These are phyloP conservation scores for Boletellus dicymbophilus DNA, from an alignment of 1,284 basidiomycete species.

Conservation along the genomic window DNA sequence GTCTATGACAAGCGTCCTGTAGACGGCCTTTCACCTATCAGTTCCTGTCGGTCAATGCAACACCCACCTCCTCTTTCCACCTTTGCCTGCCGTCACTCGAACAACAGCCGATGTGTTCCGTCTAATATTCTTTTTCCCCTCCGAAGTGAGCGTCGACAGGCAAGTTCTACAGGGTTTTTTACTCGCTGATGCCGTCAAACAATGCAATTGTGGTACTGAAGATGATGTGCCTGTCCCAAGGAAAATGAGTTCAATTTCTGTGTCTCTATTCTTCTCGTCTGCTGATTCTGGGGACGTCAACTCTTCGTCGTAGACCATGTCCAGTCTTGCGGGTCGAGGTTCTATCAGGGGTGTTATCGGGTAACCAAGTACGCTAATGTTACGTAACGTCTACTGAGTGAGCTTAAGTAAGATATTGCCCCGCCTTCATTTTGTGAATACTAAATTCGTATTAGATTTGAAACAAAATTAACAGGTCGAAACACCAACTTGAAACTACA, in stretches of 20 bases:
- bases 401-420: too few relatives aligned
- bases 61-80: slow-evolving; percentile 56
- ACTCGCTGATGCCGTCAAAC: slow-evolving; percentile 58
- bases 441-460: slow-evolving; percentile 21
- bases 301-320: slow-evolving; percentile 7
- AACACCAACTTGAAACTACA: slow-evolving; percentile 82
- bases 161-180: slow-evolving; percentile 61
- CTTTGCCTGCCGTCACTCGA: slow-evolving; percentile 46
- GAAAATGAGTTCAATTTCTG: slow-evolving; percentile 63
- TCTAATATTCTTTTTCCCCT: slow-evolving; percentile 74
- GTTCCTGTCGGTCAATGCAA: neutral
- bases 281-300: neutral
- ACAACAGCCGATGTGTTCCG: slow-evolving; percentile 75
- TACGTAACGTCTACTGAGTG: too few relatives aligned
- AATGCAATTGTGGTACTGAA: slow-evolving; percentile 63
- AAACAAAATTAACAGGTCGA: neutral
- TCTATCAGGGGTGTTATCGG: neutral
- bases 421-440: slow-evolving; percentile 47
- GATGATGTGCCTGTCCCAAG: slow-evolving; percentile 78
- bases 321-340: neutral
- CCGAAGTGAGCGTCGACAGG: slow-evolving; percentile 60
- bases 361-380: neutral
- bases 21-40: slow-evolving; percentile 2
- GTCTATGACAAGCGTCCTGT: slow-evolving; percentile 75
- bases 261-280: neutral